Base-by-base conservation (phyloP, 768 basidiomycete species). In the Lentinula edodes region DNA sequence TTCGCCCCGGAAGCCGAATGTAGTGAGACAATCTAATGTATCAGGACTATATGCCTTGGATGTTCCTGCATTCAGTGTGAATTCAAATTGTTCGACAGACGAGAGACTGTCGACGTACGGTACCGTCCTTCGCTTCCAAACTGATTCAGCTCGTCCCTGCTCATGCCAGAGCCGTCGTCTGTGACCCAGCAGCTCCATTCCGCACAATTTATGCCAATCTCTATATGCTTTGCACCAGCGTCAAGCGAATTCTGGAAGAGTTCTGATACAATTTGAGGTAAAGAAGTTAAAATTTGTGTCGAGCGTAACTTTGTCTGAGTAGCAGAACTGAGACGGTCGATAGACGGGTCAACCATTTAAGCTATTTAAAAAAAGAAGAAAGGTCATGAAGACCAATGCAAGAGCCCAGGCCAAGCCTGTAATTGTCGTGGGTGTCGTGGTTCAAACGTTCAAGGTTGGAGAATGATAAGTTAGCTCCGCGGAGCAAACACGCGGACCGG, bases 1-100 rank as follows among this genome's bases (percentile, higher is more conserved):
- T 89, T 98, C 95, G 41, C 95, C 95, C 66, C 95, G 85, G 74
- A 93, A 96, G 0, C 95, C 95, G 74, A 94, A 95, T 2, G 89
- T 89, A 13, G 81, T 79, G 43, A 81, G 66, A 3, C 79, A 73
- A 60, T 80, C 79, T 57, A 88, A 69, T 1, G 82, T 78, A 53
- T 78, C 76, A 42, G 76, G 71, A 1, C 74, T 73, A 70, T 88
- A 86, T 23, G 80, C 78, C 72, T 94, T 94, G 4, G 91, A 93
- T 5, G 89, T 88, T 62, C 80, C 91, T 93, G 68, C 36, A 58
- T 28, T 41, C 8, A 28, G 43, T n/a, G 43, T 50, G 15, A 48
- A 12, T 18, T 60, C 20, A 18, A 43, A 61, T 42, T 3, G 28
- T 28, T 23, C 15, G 32, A 41, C 16, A 34, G 23, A 54, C 60